phyloP scores from a whole-genome alignment of 371 early-diverging fungal species.

The Lichtheimia ramosa region DNA sequence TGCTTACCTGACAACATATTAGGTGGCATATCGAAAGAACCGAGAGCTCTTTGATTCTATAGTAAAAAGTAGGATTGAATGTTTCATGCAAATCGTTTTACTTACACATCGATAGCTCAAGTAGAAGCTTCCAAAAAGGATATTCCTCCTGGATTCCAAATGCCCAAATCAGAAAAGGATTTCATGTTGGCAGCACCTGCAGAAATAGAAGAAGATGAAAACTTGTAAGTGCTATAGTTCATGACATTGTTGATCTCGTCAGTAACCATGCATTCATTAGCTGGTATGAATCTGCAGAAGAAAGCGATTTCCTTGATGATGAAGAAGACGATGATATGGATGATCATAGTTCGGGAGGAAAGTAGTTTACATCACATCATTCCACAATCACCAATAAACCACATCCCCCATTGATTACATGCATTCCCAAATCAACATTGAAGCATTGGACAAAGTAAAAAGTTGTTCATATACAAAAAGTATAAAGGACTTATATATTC shows the following conservation, averaged over 20 bases:
- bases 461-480: too few species aligned
- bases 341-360: background rate
- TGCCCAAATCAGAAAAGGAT: constrained; percentile 52
- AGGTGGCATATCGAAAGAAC: constrained; percentile 79
- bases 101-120: constrained; percentile 33
- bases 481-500: too few species aligned
- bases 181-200: constrained; percentile 47
- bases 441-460: too few species aligned
- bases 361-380: too few species aligned
- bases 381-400: too few species aligned
- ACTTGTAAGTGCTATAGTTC: constrained; percentile 43
- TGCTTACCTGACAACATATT: background rate
- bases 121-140: constrained; percentile 56
- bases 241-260: background rate
- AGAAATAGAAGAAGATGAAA: constrained; percentile 51
- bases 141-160: constrained; percentile 55
- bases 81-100: background rate
- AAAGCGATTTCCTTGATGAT: constrained; percentile 49
- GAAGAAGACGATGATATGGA: constrained; percentile 34
- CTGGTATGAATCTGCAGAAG: constrained; percentile 59
- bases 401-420: too few species aligned
- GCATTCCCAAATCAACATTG: too few species aligned
- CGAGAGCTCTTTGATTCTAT: constrained; percentile 67
- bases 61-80: constrained; percentile 55
- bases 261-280: constrained; percentile 15